Conservation (phyloP, 2,329 filamentous ascomycete genomes). For the Clarireedia homoeocarpa region DNA sequence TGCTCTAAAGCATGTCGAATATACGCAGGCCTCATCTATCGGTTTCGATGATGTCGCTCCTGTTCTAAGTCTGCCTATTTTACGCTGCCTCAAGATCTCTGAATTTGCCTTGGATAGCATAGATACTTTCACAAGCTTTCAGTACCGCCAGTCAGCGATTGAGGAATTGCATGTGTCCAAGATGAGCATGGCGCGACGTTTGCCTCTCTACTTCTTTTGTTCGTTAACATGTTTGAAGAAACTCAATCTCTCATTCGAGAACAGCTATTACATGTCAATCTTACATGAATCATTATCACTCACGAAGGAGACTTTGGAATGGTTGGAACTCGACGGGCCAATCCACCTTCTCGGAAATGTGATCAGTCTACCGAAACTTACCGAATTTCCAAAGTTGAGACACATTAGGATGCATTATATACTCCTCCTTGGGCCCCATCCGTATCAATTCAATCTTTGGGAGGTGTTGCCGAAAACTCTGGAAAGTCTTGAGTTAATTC, state of each 20-base stretch:
- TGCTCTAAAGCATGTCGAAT: background rate
- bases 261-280: background rate
- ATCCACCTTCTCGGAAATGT: background rate
- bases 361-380: background rate
- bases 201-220: background rate
- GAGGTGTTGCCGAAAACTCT: background rate
- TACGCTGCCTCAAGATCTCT: background rate
- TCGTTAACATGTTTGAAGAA: background rate
- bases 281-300: background rate
- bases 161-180: background rate
- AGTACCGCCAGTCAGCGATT: background rate
- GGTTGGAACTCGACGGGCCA: background rate
- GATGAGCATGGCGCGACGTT: background rate
- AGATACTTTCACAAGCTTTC: background rate
- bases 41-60: background rate
- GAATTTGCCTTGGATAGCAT: background rate
- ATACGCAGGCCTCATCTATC: background rate
- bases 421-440: background rate
- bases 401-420: background rate
- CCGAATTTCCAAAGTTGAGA: background rate
- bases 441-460: background rate
- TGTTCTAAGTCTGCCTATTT: background rate
- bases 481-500: background rate
- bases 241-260: background rate
- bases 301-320: background rate